Evolutionary conservation across 768 basidiomycete species (phyloP).

Genomic region (Boletus barrowsii): DNA sequence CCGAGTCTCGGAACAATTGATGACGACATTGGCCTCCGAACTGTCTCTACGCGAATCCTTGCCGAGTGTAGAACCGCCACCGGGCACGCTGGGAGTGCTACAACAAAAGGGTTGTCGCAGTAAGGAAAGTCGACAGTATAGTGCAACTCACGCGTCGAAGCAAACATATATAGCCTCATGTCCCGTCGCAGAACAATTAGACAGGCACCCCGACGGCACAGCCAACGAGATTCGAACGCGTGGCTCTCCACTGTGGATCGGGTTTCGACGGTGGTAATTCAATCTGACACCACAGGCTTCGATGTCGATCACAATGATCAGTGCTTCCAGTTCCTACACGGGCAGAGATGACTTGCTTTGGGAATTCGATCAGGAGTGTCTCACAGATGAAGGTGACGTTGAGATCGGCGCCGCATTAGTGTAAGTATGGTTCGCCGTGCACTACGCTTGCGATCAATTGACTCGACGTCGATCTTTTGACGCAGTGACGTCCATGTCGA

Average conservation of each 20-base stretch:
- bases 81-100: not conserved
- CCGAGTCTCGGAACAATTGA: not conserved
- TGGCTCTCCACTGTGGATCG: slow-evolving; percentile 14
- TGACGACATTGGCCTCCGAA: not conserved
- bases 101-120: slow-evolving; percentile 4
- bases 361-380: slow-evolving; percentile 14
- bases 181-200: slow-evolving; percentile 13
- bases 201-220: slow-evolving; percentile 18
- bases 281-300: slow-evolving; percentile 13
- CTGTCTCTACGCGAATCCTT: not conserved
- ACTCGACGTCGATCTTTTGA: slow-evolving; percentile 15
- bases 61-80: not conserved
- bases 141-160: slow-evolving; percentile 6
- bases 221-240: slow-evolving; percentile 21
- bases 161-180: slow-evolving; percentile 13
- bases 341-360: slow-evolving; percentile 18
- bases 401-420: slow-evolving; percentile 11
- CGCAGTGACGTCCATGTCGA: slow-evolving; percentile 4
- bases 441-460: slow-evolving; percentile 5
- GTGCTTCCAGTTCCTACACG: slow-evolving; percentile 14
- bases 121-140: slow-evolving; percentile 7
- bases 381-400: slow-evolving; percentile 5
- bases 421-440: not conserved
- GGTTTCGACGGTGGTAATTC: slow-evolving; percentile 14
- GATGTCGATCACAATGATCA: slow-evolving; percentile 25